phyloP scores from a whole-genome alignment of 192 early-diverging fungal genomes.

The Backusella australiensis region DNA sequence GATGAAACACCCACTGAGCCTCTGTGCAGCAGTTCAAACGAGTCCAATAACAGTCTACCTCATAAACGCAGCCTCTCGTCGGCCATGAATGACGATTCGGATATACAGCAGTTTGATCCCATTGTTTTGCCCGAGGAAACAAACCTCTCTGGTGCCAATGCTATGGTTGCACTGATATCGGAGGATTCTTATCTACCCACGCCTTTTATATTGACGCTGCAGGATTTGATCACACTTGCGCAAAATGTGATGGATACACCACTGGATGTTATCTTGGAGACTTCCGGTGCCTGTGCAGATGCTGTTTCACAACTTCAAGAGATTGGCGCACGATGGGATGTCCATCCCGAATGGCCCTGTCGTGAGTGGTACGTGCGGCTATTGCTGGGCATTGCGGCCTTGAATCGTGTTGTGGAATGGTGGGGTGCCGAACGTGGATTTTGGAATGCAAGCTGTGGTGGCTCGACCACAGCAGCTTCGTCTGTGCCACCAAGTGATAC shows the following conservation, averaged over 20 bases:
- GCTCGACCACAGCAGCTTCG: slow-evolving; percentile 1
- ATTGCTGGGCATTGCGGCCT: slow-evolving; percentile 72
- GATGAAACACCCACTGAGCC: neutral
- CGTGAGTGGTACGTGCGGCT: slow-evolving; percentile 62
- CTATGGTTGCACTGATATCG: slow-evolving; percentile 41
- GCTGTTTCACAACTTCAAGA: slow-evolving; percentile 57
- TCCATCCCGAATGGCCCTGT: slow-evolving; percentile 64
- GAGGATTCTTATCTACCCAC: slow-evolving; percentile 56
- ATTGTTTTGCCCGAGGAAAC: neutral
- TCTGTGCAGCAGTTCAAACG: neutral
- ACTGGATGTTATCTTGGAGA: slow-evolving; percentile 54
- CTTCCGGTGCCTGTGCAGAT: slow-evolving; percentile 54
- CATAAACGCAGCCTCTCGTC: slow-evolving; percentile 3
- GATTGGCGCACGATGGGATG: slow-evolving; percentile 63
- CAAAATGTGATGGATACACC: slow-evolving; percentile 74
- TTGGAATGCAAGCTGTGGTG: slow-evolving; percentile 40
- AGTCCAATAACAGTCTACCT: slow-evolving; percentile 1
- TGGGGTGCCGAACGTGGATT: slow-evolving; percentile 73
- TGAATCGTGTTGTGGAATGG: slow-evolving; percentile 77
- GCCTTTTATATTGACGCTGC: slow-evolving; percentile 61
- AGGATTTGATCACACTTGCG: slow-evolving; percentile 66
- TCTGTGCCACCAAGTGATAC: slow-evolving; percentile 2
- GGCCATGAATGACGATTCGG: neutral
- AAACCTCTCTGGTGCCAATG: neutral
- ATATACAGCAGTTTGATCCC: neutral